These are phyloP conservation scores for Eremothecium gossypii DNA, from an alignment of 1,139 yeast genomes.

Conservation along the genomic window DNA sequence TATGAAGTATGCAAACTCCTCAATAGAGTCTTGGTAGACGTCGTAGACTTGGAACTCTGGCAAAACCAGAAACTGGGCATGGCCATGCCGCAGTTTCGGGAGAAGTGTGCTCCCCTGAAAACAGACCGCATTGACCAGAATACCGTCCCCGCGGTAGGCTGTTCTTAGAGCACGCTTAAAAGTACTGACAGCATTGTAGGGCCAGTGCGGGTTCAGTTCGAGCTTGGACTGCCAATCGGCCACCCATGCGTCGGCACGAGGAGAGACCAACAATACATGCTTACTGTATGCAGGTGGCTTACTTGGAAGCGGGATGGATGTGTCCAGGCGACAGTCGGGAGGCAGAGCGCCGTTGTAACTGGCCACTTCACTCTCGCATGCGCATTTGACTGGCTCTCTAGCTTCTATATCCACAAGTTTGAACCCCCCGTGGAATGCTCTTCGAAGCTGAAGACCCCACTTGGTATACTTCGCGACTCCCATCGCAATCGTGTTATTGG, in stretches of 20 bases:
- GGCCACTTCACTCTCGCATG: conserved; percentile 11
- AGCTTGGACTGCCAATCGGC: conserved; percentile 16
- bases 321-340: conserved; percentile 9
- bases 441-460: too few relatives aligned
- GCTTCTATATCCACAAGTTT: conserved; percentile 6
- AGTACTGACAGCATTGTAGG: conserved; percentile 13
- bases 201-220: conserved; percentile 16
- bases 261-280: conserved; percentile 19
- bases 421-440: conserved; percentile 10
- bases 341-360: conserved; percentile 11
- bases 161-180: conserved; percentile 11
- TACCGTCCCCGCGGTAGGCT: conserved; percentile 10
- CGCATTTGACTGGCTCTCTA: conserved; percentile 4
- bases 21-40: conserved; percentile 8
- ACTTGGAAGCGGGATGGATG: conserved; percentile 9
- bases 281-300: conserved; percentile 16
- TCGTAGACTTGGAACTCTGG: conserved; percentile 20
- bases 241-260: conserved; percentile 14
- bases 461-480: too few relatives aligned
- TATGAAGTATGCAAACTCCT: conserved; percentile 14
- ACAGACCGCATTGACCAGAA: conserved; percentile 18
- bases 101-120: conserved; percentile 8
- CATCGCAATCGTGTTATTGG: too few relatives aligned
- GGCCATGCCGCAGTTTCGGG: conserved; percentile 1
- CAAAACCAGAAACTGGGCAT: conserved; percentile 14